Conservation (phyloP, 768 basidiomycete species). For the Lyophyllum shimeji region DNA sequence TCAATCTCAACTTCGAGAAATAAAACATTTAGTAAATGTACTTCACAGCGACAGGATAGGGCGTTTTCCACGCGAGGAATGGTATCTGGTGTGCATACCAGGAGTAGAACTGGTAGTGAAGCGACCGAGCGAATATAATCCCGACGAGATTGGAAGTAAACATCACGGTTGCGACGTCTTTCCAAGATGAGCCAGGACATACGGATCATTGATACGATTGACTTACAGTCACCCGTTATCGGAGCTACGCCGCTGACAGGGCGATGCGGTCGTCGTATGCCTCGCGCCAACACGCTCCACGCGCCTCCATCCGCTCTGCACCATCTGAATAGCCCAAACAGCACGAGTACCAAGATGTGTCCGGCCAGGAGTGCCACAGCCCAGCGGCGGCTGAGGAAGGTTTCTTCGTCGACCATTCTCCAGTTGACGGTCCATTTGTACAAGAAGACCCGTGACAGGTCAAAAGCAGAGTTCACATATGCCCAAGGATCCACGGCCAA, state of each 20-base stretch:
- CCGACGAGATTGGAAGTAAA: slow-evolving; percentile 94
- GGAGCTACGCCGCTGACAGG: slow-evolving; percentile 49
- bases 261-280: slow-evolving; percentile 46
- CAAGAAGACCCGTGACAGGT: slow-evolving; percentile 84
- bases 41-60: slow-evolving; percentile 63
- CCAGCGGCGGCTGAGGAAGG: slow-evolving; percentile 67
- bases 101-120: slow-evolving; percentile 98
- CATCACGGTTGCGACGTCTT: slow-evolving; percentile 78
- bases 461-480: slow-evolving; percentile 80
- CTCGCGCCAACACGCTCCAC: slow-evolving; percentile 50
- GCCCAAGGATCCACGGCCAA: slow-evolving; percentile 54
- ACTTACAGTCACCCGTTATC: slow-evolving; percentile 67
- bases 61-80: slow-evolving; percentile 75
- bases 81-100: slow-evolving; percentile 96
- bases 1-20: neutral
- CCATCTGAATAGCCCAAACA: slow-evolving; percentile 78
- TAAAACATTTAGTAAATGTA: slow-evolving; percentile 30
- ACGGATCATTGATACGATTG: neutral
- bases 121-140: slow-evolving; percentile 86
- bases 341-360: slow-evolving; percentile 58
- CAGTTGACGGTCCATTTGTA: slow-evolving; percentile 99
- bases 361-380: slow-evolving; percentile 62
- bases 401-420: slow-evolving; percentile 80
- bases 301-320: slow-evolving; percentile 73
- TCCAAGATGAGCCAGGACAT: slow-evolving; percentile 13